phyloP scores from a whole-genome alignment of 164 flowering plant species.

The Macadamia integrifolia region DNA sequence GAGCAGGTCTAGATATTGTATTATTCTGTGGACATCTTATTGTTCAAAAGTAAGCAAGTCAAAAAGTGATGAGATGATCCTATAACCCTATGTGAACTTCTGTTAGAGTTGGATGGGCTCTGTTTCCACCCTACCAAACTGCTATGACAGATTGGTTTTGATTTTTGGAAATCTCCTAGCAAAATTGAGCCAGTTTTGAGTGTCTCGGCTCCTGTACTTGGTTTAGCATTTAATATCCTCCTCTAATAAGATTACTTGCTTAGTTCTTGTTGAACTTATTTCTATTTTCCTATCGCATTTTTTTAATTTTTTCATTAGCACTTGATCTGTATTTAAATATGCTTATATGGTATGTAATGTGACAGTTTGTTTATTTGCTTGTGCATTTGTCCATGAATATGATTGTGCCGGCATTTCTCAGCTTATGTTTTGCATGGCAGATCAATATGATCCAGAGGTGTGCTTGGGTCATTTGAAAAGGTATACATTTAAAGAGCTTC shows the following conservation, averaged over 20 bases:
- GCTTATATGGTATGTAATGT: neutral
- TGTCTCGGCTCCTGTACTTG: neutral
- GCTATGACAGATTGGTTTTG: too few relatives aligned
- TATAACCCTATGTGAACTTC: too few relatives aligned
- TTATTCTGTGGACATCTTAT: too few relatives aligned
- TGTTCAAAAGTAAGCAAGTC: too few relatives aligned
- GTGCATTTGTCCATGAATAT: neutral
- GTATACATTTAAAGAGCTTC: slow-evolving; percentile 73
- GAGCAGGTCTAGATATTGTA: too few relatives aligned
- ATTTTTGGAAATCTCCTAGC: too few relatives aligned
- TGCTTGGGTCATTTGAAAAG: slow-evolving; percentile 71
- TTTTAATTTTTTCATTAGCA: neutral
- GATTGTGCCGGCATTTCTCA: slow-evolving; percentile 8
- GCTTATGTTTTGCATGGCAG: slow-evolving; percentile 31
- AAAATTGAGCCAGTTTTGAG: too few relatives aligned
- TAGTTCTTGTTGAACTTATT: neutral
- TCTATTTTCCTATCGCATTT: neutral
- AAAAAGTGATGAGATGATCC: too few relatives aligned
- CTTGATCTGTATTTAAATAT: neutral
- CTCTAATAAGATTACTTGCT: neutral
- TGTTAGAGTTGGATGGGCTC: too few relatives aligned
- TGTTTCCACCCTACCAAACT: too few relatives aligned
- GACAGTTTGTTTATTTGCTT: neutral
- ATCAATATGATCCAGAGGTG: slow-evolving; percentile 73
- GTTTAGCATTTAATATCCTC: neutral